These are phyloP conservation scores for Zychaea mexicana DNA, from an alignment of 371 early-diverging fungal species.

Conservation along the genomic window DNA sequence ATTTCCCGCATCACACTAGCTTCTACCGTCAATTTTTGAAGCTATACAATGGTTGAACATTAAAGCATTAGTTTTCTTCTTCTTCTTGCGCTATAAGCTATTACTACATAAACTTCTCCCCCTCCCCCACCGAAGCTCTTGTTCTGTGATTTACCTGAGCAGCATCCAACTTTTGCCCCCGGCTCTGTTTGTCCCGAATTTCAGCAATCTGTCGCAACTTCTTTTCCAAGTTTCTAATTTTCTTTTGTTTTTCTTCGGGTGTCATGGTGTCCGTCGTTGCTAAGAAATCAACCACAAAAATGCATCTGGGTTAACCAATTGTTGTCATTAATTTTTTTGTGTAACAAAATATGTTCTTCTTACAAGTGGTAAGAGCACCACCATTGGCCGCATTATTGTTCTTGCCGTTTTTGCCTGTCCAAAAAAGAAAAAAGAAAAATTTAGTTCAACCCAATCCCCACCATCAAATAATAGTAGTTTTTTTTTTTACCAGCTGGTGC, in stretches of 20 bases:
- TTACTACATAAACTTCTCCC: too few species aligned
- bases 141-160: conserved; percentile 65
- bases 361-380: not conserved
- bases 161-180: conserved; percentile 80
- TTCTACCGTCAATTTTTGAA: conserved; percentile 42
- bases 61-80: not conserved
- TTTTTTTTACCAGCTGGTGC: conserved; percentile 11
- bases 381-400: conserved; percentile 23
- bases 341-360: not conserved
- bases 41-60: conserved; percentile 4
- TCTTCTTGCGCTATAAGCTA: too few species aligned
- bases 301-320: not conserved
- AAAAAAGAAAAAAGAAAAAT: not conserved
- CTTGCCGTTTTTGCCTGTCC: conserved; percentile 59
- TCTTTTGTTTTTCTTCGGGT: conserved; percentile 75
- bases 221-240: conserved; percentile 82
- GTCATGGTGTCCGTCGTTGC: conserved; percentile 15
- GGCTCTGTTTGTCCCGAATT: conserved; percentile 74
- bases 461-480: not conserved
- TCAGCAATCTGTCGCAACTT: conserved; percentile 90
- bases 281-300: not conserved
- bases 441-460: not conserved
- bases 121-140: too few species aligned
- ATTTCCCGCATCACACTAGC: conserved; percentile 44
- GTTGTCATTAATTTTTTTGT: not conserved